These are phyloP conservation scores for Mycogone perniciosa DNA, from an alignment of 2,329 filamentous ascomycete species.

Conservation along the genomic window DNA sequence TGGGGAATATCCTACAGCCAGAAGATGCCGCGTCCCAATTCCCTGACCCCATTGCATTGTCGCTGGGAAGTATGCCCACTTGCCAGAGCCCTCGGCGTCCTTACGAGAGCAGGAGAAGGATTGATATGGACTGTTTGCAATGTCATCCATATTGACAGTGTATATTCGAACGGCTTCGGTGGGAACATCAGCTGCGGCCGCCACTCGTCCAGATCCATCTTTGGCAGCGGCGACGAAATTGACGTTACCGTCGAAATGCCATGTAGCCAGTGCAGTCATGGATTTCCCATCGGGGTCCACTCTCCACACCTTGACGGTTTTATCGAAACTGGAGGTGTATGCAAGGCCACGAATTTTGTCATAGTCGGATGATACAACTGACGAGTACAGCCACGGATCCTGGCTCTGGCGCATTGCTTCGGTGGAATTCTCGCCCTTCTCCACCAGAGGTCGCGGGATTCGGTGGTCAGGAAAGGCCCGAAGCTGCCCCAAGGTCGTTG, in stretches of 20 bases:
- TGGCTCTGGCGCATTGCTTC: conserved; percentile 52
- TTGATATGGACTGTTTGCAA: conserved; percentile 31
- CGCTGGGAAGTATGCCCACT: conserved; percentile 58
- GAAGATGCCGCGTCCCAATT: conserved; percentile 39
- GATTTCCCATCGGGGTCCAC: conserved; percentile 30
- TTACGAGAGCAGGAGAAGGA: conserved; percentile 37
- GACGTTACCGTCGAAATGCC: conserved; percentile 52
- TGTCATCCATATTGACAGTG: conserved; percentile 31
- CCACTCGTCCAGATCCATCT: conserved; percentile 43
- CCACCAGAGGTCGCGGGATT: conserved; percentile 47
- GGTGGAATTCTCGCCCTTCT: conserved; percentile 48
- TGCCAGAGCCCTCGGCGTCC: conserved; percentile 32
- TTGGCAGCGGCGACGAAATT: conserved; percentile 56
- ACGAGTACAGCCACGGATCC: conserved; percentile 58
- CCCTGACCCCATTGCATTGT: conserved; percentile 56
- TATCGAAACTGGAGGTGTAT: conserved; percentile 57
- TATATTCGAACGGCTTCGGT: conserved; percentile 53
- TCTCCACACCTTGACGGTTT: conserved; percentile 54
- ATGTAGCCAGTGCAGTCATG: conserved; percentile 41
- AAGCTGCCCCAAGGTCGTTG: conserved; percentile 37
- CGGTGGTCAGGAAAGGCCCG: conserved; percentile 51
- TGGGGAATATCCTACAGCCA: conserved; percentile 58
- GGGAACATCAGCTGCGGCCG: conserved; percentile 52
- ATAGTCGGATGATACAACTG: conserved; percentile 56
- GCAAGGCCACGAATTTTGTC: conserved; percentile 38